Evolutionary conservation across 139 green algal genomes (phyloP).

Genomic region (Chlamydomonas sp.): DNA sequence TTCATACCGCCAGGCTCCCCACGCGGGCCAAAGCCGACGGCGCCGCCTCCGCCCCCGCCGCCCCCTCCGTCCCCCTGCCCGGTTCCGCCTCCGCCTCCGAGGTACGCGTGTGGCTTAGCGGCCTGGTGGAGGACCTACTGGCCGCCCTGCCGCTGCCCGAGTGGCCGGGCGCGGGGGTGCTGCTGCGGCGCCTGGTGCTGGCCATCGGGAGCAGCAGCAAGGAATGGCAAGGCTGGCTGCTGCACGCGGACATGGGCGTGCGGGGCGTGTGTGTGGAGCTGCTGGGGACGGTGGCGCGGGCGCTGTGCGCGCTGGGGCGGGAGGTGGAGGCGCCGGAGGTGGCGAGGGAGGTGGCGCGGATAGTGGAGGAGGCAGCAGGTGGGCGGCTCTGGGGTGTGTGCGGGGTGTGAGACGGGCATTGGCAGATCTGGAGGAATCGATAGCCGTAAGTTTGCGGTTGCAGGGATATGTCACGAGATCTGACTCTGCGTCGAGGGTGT

Average conservation of each 20-base stretch:
- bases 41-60: too few relatives aligned
- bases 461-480: too few relatives aligned
- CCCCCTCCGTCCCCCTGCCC: too few relatives aligned
- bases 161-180: slow-evolving; percentile 74
- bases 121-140: slow-evolving; percentile 70
- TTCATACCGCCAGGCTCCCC: slow-evolving; percentile 50
- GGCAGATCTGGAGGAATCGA: neutral
- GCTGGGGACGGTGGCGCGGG: slow-evolving; percentile 59
- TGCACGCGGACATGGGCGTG: slow-evolving; percentile 60
- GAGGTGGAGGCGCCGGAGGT: slow-evolving; percentile 7
- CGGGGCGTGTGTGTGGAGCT: slow-evolving; percentile 70
- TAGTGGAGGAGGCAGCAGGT: neutral
- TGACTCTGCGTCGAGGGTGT: too few relatives aligned
- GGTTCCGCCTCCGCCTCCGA: slow-evolving; percentile 42
- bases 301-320: slow-evolving; percentile 44
- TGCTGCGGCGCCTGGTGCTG: slow-evolving; percentile 71
- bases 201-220: too few relatives aligned
- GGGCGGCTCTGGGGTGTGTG: neutral
- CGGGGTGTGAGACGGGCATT: neutral
- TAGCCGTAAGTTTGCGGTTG: too few relatives aligned
- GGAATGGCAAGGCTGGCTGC: slow-evolving; percentile 43
- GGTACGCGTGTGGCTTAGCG: slow-evolving; percentile 61
- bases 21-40: slow-evolving; percentile 52
- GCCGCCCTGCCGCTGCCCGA: slow-evolving; percentile 61
- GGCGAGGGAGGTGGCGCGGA: neutral